Evolutionary conservation across 345 rosid genomes (phyloP), one percentile per base, ranked within the genome.

Genomic region (Melaleuca quinquenervia): DNA sequence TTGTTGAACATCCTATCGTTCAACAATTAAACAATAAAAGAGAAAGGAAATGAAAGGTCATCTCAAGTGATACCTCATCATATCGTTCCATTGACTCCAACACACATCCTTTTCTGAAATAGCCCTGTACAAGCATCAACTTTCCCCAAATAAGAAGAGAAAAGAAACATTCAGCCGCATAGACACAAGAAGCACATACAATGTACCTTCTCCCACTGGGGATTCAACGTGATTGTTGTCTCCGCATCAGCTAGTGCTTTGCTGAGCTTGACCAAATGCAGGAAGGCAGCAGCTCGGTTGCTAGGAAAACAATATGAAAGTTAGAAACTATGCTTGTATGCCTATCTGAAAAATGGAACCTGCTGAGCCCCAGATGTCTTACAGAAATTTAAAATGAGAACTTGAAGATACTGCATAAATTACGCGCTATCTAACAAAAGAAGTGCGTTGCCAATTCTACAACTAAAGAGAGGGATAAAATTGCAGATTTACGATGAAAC

Each of bases 261-360:
- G 90, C 87, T 95, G 85, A 97, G 98, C 91, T 97, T 97, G 48
- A 94, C 98, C 88, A 97, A 90, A 86, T 93, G 93, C 88, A 97
- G 90, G 90, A 97, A 97, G 6, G 99, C 98, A 45, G 98, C 99
- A 86, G 98, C 98, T 70, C 98, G 98, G 87, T 97, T 97, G 93
- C 99, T 97, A 92, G 83, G 51, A 82, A 20, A 82, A 27, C 48
- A 82, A 52, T 52, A 50, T 29, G 2, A 60, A 55, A 54, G 64
- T 51, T 3, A 52, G 87, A 54, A 45, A 82, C 36, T 22, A 82
- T 27, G n/a, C 60, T 50, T 50, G 15, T 50, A 82, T 14, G 26
- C 53, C 53, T 89, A 86, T 29, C 50, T 36, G 41, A 53, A 29
- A 26, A 11, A 48, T 45, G 32, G 36, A 56, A 56, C 18, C 78